These are phyloP conservation scores for Balansia obtecta DNA, from an alignment of 2,329 filamentous ascomycete genomes.

Conservation along the genomic window DNA sequence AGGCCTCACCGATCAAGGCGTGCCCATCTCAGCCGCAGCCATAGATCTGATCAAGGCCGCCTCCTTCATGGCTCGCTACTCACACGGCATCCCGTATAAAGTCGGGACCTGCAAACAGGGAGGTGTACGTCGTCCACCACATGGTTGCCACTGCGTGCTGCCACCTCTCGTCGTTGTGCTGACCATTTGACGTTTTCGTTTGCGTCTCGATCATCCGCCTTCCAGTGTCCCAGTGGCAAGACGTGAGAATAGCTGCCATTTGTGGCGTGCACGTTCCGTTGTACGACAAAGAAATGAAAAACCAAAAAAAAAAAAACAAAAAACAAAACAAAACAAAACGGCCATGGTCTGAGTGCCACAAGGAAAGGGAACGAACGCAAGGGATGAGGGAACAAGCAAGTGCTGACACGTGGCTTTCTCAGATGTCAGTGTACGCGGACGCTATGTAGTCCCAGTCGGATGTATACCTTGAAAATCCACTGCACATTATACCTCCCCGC, in stretches of 20 bases:
- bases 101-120: conserved; percentile 23
- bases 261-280: too few species aligned
- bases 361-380: too few species aligned
- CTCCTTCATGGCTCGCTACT: conserved; percentile 49
- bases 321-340: too few species aligned
- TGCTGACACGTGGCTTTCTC: not conserved
- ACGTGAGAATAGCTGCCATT: too few species aligned
- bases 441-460: too few species aligned
- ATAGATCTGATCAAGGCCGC: conserved; percentile 45
- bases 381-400: not conserved
- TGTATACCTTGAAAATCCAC: too few species aligned
- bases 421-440: not conserved
- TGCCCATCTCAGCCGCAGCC: conserved; percentile 32
- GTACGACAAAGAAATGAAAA: too few species aligned
- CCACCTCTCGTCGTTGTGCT: not conserved
- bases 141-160: not conserved
- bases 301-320: too few species aligned
- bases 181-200: not conserved
- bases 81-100: conserved; percentile 41
- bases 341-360: too few species aligned
- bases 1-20: conserved; percentile 29
- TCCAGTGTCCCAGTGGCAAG: not conserved
- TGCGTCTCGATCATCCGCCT: not conserved
- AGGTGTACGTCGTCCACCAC: conserved; percentile 1
- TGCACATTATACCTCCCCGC: too few species aligned